Conservation (phyloP, 306 rosid genomes). For the Acacia crassicarpa region DNA sequence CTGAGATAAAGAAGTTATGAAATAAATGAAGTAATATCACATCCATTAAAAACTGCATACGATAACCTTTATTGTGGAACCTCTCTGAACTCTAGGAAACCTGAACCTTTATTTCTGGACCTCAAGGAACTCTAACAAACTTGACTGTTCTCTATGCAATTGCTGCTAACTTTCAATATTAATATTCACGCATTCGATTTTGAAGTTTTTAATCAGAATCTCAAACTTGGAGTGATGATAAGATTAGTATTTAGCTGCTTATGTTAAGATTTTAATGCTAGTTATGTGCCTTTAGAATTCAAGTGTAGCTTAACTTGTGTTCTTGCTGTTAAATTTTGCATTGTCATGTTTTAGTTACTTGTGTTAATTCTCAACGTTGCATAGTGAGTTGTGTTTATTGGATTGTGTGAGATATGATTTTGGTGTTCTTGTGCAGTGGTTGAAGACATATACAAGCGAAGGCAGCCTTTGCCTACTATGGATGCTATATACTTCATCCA, state of each 20-base stretch:
- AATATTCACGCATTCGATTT: not conserved
- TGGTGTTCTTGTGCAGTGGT: constrained; percentile 67
- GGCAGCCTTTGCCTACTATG: constrained; percentile 93
- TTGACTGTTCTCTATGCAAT: not conserved
- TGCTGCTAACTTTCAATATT: not conserved
- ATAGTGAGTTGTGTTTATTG: constrained; percentile 14
- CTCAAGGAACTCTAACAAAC: not conserved
- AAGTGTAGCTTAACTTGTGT: not conserved
- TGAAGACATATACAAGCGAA: constrained; percentile 89
- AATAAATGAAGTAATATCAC: not conserved
- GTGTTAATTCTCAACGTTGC: not conserved
- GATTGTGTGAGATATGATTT: constrained; percentile 25
- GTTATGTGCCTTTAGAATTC: constrained; percentile 6
- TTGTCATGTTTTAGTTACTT: not conserved
- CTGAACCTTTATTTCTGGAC: not conserved
- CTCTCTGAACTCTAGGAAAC: not conserved
- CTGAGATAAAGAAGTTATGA: not conserved
- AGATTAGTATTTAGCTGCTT: not conserved
- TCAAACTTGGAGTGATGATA: not conserved
- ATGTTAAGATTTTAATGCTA: not conserved
- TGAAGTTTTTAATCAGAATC: not conserved
- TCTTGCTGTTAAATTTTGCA: not conserved
- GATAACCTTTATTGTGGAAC: not conserved
- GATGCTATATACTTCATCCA: constrained; percentile 97
- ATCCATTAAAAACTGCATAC: not conserved